These are phyloP conservation scores for Alternaria sp. DNA, from an alignment of 2,329 filamentous ascomycete species.

Conservation along the genomic window DNA sequence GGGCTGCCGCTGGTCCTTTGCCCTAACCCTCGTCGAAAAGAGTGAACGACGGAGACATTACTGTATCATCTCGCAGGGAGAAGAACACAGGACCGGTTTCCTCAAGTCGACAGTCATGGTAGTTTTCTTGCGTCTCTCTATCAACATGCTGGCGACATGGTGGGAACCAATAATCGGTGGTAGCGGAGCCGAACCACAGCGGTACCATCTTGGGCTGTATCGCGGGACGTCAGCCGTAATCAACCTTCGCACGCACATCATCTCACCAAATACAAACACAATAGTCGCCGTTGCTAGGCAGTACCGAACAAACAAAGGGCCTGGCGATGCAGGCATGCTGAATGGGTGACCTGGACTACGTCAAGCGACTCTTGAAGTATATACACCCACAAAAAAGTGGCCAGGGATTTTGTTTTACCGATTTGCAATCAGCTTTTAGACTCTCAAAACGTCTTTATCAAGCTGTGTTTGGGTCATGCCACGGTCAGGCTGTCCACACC, in stretches of 20 bases:
- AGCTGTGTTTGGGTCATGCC: not conserved
- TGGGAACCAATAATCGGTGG: not conserved
- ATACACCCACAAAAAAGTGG: not conserved
- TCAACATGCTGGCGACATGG: not conserved
- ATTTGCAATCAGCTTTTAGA: not conserved
- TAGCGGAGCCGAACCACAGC: not conserved
- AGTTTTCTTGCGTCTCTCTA: not conserved
- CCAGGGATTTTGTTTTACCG: not conserved
- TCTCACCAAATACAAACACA: not conserved
- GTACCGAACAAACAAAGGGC: not conserved
- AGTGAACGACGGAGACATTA: no score
- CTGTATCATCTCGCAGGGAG: no score
- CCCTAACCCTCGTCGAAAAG: no score
- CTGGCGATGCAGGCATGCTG: not conserved
- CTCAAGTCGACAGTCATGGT: not conserved
- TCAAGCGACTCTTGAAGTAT: not conserved
- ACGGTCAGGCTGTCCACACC: not conserved
- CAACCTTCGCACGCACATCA: not conserved
- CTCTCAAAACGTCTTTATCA: not conserved
- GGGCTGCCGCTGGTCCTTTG: no score
- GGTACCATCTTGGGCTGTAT: not conserved
- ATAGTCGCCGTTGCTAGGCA: not conserved
- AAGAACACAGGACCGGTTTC: no score
- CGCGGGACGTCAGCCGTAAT: not conserved
- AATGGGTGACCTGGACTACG: not conserved